Base-by-base conservation (phyloP, 1,284 basidiomycete species). In the Cryptococcus maquisensis region DNA sequence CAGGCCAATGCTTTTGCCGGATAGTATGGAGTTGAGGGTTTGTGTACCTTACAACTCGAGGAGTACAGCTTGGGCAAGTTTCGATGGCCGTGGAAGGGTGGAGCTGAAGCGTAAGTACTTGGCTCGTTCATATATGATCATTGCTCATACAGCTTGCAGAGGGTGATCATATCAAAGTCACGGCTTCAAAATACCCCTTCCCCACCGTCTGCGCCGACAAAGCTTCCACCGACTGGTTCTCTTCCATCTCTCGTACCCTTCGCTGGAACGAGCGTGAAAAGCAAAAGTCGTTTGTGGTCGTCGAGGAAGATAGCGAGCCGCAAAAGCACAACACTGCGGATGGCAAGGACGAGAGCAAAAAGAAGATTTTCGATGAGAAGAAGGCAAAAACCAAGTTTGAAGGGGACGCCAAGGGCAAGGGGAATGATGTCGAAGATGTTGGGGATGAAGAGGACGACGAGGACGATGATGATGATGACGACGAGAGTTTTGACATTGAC, bases 161-260 rank as follows among this genome's bases (percentile, higher is more conserved):
- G 84, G 96, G 96, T 44, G 96, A 99, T 72, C 96, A 98, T 73
- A 98, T 99, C 80, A 98, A 96, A 78, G 87, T 99, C 56, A 95
- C 90, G 0, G 96, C 96, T 0, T 98, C 94, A 4, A 92, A 88
- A 70, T 99, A 94, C 74, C 96, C 96, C 4, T 98, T 98, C 82
- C 96, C 96, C 0, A 98, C 96, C 1, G 92, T 99, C 5, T 98
- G 93, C 70, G 91, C 91, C 10, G 91, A 97, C 70, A 96, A 95
- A 62, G 94, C 97, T 73, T 94, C 90, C 7, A 92, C 88, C 3
- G 95, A 98, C 72, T 99, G 96, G 96, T 98, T 99, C 84, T 86
- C 91, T 60, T 84, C 93, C 10, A 98, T 97, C 61, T 89, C 88
- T 32, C 83, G 93, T n/a, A 98, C 93, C 8, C 81, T 98, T 52